Base-by-base conservation (phyloP, 345 rosid species). In the Psidium friedrichsthalianum region DNA sequence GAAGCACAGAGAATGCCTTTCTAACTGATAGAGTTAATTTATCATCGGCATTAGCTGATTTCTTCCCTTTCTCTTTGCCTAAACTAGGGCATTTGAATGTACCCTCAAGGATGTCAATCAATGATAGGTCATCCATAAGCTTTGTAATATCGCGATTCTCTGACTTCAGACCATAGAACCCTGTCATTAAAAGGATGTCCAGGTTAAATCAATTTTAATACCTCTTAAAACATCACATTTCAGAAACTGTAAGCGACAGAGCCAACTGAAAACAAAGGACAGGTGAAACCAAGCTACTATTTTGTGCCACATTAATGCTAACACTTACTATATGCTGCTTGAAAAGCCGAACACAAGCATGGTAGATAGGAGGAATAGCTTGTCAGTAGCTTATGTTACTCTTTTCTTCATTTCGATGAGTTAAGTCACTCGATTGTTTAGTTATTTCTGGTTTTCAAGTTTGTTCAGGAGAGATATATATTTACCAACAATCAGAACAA, bases 81-180 rank as follows among this genome's bases (percentile, higher is more conserved):
- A 91, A 87, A 87, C 85, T 87, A 74, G 94, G 93, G 85, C 92
- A 91, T 86, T 95, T 88, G 80, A 84, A 91, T 84, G 94, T 87
- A 88, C 96, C 98, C 86, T 91, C 94, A 91, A 97, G 98, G 87
- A 97, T 95, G 85, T 93, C 95, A 49, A 88, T 89, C 89, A 97
- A 74, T 56, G 98, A 92, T 22, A 96, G 61, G 86, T 96, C 96
- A 86, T 92, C 98, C 22, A 94, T 83, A 87, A 91, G 98, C 89
- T 94, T 90, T 56, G 96, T 93, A 86, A 96, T 87, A 84, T 96
- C 98, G 54, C 88, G 87, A 84, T 91, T 86, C 86, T 92, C 98
- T 40, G 96, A 89, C 94, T 96, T 97, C 92, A 96, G 87, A 84
- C 98, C 99, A 91, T 93, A 94, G 44, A 90, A 85, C 85, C 98